phyloP scores from a whole-genome alignment of 78 protist species.

The Ministeria vibrans region DNA sequence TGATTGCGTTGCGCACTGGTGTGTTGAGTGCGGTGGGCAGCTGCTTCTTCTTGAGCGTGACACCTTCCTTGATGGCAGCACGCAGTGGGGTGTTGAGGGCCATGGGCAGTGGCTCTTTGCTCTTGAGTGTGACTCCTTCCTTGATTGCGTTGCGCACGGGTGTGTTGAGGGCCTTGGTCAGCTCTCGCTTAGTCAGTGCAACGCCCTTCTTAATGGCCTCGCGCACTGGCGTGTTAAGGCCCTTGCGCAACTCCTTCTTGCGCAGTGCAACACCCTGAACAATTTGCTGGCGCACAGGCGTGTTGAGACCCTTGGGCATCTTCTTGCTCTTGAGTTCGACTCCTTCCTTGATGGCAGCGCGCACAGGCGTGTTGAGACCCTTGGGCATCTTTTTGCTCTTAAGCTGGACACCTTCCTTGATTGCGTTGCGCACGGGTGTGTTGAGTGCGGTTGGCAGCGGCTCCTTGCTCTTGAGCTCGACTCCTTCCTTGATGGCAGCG shows the following conservation, averaged over 20 bases:
- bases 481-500: background rate
- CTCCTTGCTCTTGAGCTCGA: background rate
- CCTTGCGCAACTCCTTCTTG: background rate
- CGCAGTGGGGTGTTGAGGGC: slow-evolving; percentile 3
- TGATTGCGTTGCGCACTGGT: background rate
- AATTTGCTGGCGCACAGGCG: background rate
- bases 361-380: background rate
- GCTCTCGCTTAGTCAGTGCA: background rate
- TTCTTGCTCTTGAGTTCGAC: background rate
- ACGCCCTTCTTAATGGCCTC: slow-evolving; percentile 1
- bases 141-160: slow-evolving; percentile 8
- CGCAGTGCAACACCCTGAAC: background rate
- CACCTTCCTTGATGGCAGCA: background rate
- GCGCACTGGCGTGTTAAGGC: slow-evolving; percentile 11
- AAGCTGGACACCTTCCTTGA: background rate
- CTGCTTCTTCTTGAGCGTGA: background rate
- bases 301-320: background rate
- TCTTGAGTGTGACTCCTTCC: background rate
- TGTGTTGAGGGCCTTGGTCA: background rate
- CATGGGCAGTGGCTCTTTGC: too few relatives aligned
- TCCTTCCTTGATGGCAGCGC: background rate
- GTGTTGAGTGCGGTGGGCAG: background rate
- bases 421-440: background rate
- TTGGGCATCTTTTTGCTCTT: background rate
- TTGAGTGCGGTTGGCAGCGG: background rate